phyloP scores from a whole-genome alignment of 176 grass and related monocot species.

The Paspalum vaginatum region DNA sequence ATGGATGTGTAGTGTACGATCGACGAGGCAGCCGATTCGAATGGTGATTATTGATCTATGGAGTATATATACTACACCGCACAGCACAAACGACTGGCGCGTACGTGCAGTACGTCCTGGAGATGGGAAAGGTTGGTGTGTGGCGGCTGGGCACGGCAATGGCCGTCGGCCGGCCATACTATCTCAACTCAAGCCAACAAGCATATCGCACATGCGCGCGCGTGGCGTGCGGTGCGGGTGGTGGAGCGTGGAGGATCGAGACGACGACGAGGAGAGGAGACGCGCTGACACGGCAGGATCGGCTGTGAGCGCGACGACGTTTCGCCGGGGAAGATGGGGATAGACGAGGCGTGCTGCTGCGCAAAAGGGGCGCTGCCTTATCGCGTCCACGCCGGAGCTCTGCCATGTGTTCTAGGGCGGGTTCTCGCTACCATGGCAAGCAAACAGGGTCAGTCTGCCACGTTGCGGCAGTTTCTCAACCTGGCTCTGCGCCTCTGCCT shows the following conservation, averaged over 20 bases:
- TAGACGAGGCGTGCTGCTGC: not conserved
- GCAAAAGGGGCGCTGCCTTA: constrained; percentile 11
- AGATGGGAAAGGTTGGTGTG: not conserved
- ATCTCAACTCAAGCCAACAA: too few relatives aligned
- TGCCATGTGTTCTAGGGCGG: too few relatives aligned
- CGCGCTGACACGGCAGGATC: not conserved
- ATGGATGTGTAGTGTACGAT: too few relatives aligned
- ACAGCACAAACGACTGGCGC: not conserved
- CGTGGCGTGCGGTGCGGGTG: constrained; percentile 14
- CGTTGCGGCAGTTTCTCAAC: too few relatives aligned
- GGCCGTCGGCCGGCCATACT: not conserved
- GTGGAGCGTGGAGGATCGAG: not conserved
- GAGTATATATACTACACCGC: constrained; percentile 16
- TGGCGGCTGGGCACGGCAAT: constrained; percentile 29
- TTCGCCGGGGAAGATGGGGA: too few relatives aligned
- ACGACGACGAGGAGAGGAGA: not conserved
- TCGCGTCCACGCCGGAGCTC: not conserved
- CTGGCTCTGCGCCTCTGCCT: too few relatives aligned
- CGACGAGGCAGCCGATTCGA: not conserved
- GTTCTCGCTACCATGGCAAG: too few relatives aligned
- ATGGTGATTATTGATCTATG: too few relatives aligned
- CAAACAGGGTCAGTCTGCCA: too few relatives aligned
- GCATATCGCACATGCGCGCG: constrained; percentile 27
- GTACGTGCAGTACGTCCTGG: not conserved
- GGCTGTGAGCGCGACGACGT: too few relatives aligned